phyloP scores from a whole-genome alignment of 306 rosid genomes.

The Trifolium fragiferum region DNA sequence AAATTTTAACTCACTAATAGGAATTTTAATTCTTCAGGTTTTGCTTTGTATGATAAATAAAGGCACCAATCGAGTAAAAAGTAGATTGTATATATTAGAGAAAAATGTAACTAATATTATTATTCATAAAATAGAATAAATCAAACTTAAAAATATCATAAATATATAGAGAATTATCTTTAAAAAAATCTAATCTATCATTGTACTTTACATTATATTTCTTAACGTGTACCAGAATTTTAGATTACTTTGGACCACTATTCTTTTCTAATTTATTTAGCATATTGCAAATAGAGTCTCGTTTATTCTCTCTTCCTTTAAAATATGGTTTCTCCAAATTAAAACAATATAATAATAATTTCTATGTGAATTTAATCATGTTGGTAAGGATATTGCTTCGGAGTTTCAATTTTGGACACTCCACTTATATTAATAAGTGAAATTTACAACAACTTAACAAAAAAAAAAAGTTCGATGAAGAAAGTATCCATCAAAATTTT shows the following conservation, averaged over 20 bases:
- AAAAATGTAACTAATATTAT: background rate
- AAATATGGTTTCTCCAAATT: constrained; percentile 27
- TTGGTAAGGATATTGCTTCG: no score
- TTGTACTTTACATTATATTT: background rate
- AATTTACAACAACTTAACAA: no score
- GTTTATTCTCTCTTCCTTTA: constrained; percentile 10
- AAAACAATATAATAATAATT: background rate
- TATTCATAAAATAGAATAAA: background rate
- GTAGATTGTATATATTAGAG: background rate
- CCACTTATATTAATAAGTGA: no score
- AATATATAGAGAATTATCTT: background rate
- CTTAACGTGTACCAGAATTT: constrained; percentile 17
- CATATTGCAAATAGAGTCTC: constrained; percentile 18
- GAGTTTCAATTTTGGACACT: no score
- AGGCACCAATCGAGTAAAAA: background rate
- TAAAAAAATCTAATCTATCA: background rate
- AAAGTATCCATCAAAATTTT: no score
- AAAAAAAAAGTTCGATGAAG: no score
- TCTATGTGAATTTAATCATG: no score
- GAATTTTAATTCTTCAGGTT: background rate
- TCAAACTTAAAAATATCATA: background rate
- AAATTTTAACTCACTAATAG: background rate
- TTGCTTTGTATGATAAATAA: background rate
- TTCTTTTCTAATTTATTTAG: constrained; percentile 15
- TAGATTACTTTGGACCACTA: constrained; percentile 23